These are phyloP conservation scores for Lipomyces mesembrius DNA, from an alignment of 805 yeast species.

Conservation along the genomic window DNA sequence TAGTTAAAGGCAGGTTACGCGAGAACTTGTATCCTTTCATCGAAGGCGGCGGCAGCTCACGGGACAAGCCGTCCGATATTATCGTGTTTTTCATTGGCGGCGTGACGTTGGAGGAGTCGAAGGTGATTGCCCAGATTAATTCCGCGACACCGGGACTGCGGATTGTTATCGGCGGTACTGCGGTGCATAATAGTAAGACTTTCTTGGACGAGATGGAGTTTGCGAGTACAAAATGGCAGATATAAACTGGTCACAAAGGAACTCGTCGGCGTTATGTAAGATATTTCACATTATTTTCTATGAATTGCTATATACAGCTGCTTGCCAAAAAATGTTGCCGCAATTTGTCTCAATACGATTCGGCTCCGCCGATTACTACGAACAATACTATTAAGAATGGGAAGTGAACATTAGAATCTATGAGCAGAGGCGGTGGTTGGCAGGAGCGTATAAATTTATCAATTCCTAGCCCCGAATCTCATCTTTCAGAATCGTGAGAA, in stretches of 20 bases:
- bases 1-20: constrained; percentile 51
- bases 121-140: constrained; percentile 75
- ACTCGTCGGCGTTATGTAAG: neutral
- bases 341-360: no score
- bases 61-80: constrained; percentile 47
- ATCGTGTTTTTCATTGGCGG: constrained; percentile 71
- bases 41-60: constrained; percentile 45
- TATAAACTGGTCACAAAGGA: neutral
- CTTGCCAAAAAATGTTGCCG: no score
- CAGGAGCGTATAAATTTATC: no score
- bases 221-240: constrained; percentile 49
- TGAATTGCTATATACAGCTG: neutral
- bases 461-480: no score
- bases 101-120: constrained; percentile 87
- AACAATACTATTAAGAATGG: no score
- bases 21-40: constrained; percentile 52
- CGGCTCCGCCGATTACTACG: no score
- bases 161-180: constrained; percentile 80
- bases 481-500: no score
- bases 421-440: no score
- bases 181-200: constrained; percentile 54
- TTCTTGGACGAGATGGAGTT: constrained; percentile 49
- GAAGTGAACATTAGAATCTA: no score
- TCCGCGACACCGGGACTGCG: constrained; percentile 59
- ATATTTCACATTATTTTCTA: neutral